Conservation (phyloP, 129 eudicot species). For the Sambucus nigra region DNA sequence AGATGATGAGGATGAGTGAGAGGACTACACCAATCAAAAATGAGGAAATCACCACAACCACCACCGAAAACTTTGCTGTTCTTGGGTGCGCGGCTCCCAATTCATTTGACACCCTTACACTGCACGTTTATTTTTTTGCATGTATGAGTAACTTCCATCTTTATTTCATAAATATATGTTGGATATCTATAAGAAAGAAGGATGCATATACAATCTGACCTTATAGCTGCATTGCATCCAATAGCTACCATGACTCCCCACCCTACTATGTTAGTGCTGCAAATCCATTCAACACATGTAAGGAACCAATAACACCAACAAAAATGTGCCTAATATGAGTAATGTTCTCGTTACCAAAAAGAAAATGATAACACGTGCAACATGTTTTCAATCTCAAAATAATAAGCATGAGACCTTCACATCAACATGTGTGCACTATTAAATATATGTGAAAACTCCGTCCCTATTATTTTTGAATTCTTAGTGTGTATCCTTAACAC, state of each 20-base stretch:
- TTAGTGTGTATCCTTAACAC: no score
- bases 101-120: slow-evolving; percentile 44
- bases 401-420: no score
- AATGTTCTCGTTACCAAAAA: no score
- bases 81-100: slow-evolving; percentile 48
- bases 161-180: not conserved
- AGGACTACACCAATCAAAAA: slow-evolving; percentile 20
- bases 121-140: slow-evolving; percentile 10
- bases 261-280: slow-evolving; percentile 43
- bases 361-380: no score
- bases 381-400: no score
- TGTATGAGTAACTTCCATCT: not conserved
- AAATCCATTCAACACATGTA: slow-evolving; percentile 12
- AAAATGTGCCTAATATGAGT: no score
- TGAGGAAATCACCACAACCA: slow-evolving; percentile 24
- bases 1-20: slow-evolving; percentile 23
- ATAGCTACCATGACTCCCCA: slow-evolving; percentile 44
- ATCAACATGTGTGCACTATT: no score
- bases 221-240: slow-evolving; percentile 49
- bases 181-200: no score
- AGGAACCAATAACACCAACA: no score
- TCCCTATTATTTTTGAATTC: no score
- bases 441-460: no score
- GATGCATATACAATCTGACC: slow-evolving; percentile 20
- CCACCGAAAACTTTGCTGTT: slow-evolving; percentile 40